Conservation (phyloP, 768 basidiomycete species). For the Tricholoma matsutake region DNA sequence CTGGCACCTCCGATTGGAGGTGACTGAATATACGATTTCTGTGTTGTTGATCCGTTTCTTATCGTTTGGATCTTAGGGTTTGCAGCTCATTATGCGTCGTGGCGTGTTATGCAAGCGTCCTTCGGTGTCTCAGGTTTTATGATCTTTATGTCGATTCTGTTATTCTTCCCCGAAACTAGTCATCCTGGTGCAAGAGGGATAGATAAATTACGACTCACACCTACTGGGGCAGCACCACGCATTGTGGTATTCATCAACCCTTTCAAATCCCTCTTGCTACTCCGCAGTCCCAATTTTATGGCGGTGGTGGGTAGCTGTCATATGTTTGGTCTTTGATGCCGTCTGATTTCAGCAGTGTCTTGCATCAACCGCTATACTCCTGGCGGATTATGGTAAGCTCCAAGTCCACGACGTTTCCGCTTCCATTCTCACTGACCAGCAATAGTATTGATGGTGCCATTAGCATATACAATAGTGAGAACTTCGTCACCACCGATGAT, state of each 20-base stretch:
- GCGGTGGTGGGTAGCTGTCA: conserved; percentile 41
- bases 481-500: not conserved
- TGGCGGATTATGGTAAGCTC: conserved; percentile 41
- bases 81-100: conserved; percentile 58
- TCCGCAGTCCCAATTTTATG: conserved; percentile 59
- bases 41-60: not conserved
- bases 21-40: conserved; percentile 7
- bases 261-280: conserved; percentile 43
- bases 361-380: conserved; percentile 26
- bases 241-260: conserved; percentile 56
- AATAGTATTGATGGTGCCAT: conserved; percentile 53
- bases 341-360: conserved; percentile 20
- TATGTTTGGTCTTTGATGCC: not conserved
- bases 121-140: conserved; percentile 41
- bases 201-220: conserved; percentile 36
- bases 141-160: conserved; percentile 35
- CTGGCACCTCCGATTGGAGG: conserved; percentile 61
- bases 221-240: conserved; percentile 14
- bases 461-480: conserved; percentile 65
- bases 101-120: conserved; percentile 55
- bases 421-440: conserved; percentile 24
- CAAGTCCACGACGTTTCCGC: not conserved
- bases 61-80: conserved; percentile 31
- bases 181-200: conserved; percentile 57
- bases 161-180: conserved; percentile 65